Evolutionary conservation across 2,329 filamentous ascomycete species (phyloP).

Genomic region (Pyricularia sp.): DNA sequence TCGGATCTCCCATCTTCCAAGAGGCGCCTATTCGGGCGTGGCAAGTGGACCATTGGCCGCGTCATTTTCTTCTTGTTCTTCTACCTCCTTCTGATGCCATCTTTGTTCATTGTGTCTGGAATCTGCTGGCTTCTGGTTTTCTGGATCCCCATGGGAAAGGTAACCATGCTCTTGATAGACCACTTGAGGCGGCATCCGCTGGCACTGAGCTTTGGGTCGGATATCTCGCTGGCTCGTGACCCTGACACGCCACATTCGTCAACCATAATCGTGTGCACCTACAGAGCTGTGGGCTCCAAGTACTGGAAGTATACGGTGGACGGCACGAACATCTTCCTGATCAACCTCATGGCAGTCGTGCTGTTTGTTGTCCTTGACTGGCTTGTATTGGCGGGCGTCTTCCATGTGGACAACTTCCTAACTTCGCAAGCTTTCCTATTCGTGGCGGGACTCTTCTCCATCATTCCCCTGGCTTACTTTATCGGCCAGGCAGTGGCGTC

Average conservation of each 20-base stretch:
- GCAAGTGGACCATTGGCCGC: slow-evolving; percentile 89
- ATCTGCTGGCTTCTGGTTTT: slow-evolving; percentile 97
- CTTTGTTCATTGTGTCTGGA: slow-evolving; percentile 74
- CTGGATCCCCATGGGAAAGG: slow-evolving; percentile 96
- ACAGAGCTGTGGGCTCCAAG: slow-evolving; percentile 84
- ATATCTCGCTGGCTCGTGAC: slow-evolving; percentile 63
- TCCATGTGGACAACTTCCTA: slow-evolving; percentile 63
- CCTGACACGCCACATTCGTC: slow-evolving; percentile 68
- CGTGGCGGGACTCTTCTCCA: slow-evolving; percentile 68
- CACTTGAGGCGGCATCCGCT: slow-evolving; percentile 89
- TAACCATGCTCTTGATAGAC: slow-evolving; percentile 80
- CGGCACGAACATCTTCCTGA: slow-evolving; percentile 97
- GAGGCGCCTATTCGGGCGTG: slow-evolving; percentile 83
- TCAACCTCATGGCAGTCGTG: slow-evolving; percentile 93
- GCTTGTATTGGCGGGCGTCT: slow-evolving; percentile 59
- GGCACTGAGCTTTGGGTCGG: slow-evolving; percentile 86
- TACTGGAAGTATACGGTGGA: slow-evolving; percentile 99
- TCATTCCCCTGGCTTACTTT: slow-evolving; percentile 95
- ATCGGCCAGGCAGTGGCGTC: slow-evolving; percentile 97
- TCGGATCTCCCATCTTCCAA: slow-evolving; percentile 45
- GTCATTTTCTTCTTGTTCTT: slow-evolving; percentile 96
- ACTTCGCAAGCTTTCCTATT: slow-evolving; percentile 85
- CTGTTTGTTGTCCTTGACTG: slow-evolving; percentile 92
- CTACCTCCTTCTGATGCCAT: slow-evolving; percentile 82
- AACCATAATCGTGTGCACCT: slow-evolving; percentile 81